phyloP scores from a whole-genome alignment of 805 yeast species.

The Spathaspora hagerdaliae region DNA sequence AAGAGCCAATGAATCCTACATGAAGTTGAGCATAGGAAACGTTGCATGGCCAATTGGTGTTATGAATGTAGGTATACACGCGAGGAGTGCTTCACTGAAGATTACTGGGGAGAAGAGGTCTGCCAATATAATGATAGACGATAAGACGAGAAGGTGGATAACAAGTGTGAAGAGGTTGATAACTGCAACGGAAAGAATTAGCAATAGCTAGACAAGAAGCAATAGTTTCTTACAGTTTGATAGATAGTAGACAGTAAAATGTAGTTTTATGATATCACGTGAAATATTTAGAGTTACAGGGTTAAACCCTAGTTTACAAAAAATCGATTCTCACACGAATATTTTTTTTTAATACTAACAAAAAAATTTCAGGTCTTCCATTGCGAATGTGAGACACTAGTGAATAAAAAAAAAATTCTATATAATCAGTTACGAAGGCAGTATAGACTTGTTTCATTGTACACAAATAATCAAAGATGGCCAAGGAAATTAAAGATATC shows the following conservation, averaged over 20 bases:
- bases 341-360: too few relatives aligned
- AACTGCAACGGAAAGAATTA: slow-evolving; percentile 32
- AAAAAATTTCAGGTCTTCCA: too few relatives aligned
- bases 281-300: too few relatives aligned
- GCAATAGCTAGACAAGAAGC: too few relatives aligned
- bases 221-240: too few relatives aligned
- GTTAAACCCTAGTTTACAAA: too few relatives aligned
- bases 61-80: slow-evolving; percentile 73
- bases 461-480: slow-evolving; percentile 7
- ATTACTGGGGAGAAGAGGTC: slow-evolving; percentile 45
- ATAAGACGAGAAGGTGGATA: slow-evolving; percentile 71
- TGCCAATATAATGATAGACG: slow-evolving; percentile 79
- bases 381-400: too few relatives aligned
- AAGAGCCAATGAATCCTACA: slow-evolving; percentile 63
- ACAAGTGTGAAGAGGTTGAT: slow-evolving; percentile 69
- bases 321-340: too few relatives aligned
- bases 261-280: too few relatives aligned
- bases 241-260: too few relatives aligned
- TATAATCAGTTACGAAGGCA: too few relatives aligned
- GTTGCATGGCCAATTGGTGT: slow-evolving; percentile 94
- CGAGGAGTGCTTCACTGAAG: slow-evolving; percentile 58
- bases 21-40: slow-evolving; percentile 78
- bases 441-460: neutral
- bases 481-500: slow-evolving; percentile 85
- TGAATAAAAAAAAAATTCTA: neutral